Conservation (phyloP, 1,284 basidiomycete species). For the Xanthoconium separans region DNA sequence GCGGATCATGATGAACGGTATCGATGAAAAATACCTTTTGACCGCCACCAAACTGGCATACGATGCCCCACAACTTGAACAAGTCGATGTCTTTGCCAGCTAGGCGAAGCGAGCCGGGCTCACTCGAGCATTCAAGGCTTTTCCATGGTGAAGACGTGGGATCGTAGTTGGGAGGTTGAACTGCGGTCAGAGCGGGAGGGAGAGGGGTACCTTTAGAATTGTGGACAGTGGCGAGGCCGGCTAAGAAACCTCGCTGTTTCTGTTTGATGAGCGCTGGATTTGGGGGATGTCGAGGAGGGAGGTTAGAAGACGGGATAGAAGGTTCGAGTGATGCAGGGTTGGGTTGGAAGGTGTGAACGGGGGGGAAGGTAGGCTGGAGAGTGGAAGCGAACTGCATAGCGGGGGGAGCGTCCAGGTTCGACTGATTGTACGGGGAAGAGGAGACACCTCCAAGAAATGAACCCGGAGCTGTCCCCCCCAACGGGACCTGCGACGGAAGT, state of each 20-base stretch:
- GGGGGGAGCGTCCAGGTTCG: slow-evolving; percentile 30
- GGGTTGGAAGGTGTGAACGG: slow-evolving; percentile 31
- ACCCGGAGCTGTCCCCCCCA: slow-evolving; percentile 63
- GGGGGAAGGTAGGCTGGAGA: slow-evolving; percentile 28
- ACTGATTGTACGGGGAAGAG: slow-evolving; percentile 40
- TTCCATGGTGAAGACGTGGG: slow-evolving; percentile 60
- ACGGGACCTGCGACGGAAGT: slow-evolving; percentile 26
- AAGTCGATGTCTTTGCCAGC: slow-evolving; percentile 79
- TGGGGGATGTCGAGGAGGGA: slow-evolving; percentile 30
- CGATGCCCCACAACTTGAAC: slow-evolving; percentile 65
- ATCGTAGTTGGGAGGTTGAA: slow-evolving; percentile 56
- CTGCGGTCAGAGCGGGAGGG: slow-evolving; percentile 63
- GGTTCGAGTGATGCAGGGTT: slow-evolving; percentile 44
- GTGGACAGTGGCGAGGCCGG: slow-evolving; percentile 57
- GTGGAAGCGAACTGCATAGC: slow-evolving; percentile 30
- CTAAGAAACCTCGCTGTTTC: slow-evolving; percentile 58
- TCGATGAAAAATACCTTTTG: slow-evolving; percentile 45
- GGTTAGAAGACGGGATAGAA: slow-evolving; percentile 38
- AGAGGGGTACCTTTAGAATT: slow-evolving; percentile 53
- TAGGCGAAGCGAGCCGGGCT: slow-evolving; percentile 61
- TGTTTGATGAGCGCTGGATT: slow-evolving; percentile 38
- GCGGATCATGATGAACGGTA: slow-evolving; percentile 2
- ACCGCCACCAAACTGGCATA: slow-evolving; percentile 56
- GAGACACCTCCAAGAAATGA: slow-evolving; percentile 62
- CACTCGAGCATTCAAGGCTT: slow-evolving; percentile 54